Evolutionary conservation across 1,284 basidiomycete species (phyloP), one percentile per base, ranked within the genome.

Genomic region (Singerocomus rubriflavus): DNA sequence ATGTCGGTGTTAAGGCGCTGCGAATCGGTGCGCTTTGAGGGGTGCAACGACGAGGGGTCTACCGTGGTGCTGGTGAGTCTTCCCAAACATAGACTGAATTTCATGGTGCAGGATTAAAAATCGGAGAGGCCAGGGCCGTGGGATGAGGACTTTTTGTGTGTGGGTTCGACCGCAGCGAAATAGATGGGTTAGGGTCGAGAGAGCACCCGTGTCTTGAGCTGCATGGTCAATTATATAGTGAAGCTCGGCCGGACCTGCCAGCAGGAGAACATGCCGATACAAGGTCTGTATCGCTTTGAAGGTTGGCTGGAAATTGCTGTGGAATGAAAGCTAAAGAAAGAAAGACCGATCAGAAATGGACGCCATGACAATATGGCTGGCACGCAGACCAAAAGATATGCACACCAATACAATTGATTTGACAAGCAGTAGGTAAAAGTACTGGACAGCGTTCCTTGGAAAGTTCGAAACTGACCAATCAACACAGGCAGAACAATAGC

Each of bases 281-380:
- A 12, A n/a, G 9, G 33, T 27, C 32, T 11, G 11, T n/a, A 40
- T 12, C 25, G 25, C 32, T 21, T 21, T 21, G 21, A 4, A 21
- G 4, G 21, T 21, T 4, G 21, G 21, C 21, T 2, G 21, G 21
- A 21, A 21, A 21, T 21, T 21, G 21, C 21, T 21, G 21, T 21
- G 21, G 21, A 21, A 21, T 21, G 21, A 21, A 21, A 21, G 21
- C 21, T 2, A 54, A 44, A 40, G 55, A 54, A 44, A 40, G 55
- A 57, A 55, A 11, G 26, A 13, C 37, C 55, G 30, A 58, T 61
- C 30, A 32, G 52, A 56, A 56, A 37, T 12, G n/a, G 26, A 38
- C 10, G 16, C 16, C 21, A 21, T 21, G 21, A 2, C 21, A 21
- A 21, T 21, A 21, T 21, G 21, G 21, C 21, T 21, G 21, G 21